Evolutionary conservation across 176 grass and related monocot species (phyloP).

Genomic region (Hyparrhenia diplandra): DNA sequence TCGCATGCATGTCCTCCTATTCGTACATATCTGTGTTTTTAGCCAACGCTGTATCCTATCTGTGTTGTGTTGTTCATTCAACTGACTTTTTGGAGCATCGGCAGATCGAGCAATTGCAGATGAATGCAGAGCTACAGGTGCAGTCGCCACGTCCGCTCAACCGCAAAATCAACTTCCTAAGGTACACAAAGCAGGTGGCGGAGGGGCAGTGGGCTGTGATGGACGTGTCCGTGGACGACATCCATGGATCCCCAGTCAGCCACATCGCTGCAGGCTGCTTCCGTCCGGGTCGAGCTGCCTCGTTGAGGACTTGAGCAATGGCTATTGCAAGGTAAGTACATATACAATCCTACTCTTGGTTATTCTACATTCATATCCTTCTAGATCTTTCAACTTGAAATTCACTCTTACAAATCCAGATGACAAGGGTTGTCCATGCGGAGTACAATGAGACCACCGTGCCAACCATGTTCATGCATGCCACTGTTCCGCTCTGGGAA

Average conservation of each 20-base stretch:
- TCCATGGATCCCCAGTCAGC: not conserved
- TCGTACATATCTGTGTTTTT: no score
- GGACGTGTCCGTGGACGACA: not conserved
- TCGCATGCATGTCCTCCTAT: not conserved
- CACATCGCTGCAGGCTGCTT: slow-evolving; percentile 7
- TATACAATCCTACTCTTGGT: no score
- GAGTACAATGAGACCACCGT: no score
- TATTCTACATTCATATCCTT: no score
- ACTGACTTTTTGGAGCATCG: not conserved
- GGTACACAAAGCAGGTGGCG: slow-evolving; percentile 26
- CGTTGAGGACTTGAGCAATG: slow-evolving; percentile 19
- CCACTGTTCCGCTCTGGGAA: no score
- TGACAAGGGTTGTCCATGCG: no score
- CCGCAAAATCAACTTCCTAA: slow-evolving; percentile 40
- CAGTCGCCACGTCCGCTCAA: slow-evolving; percentile 43
- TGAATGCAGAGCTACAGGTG: slow-evolving; percentile 52
- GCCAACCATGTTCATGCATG: no score
- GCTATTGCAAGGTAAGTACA: no score
- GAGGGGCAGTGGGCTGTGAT: no score
- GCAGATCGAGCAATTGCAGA: slow-evolving; percentile 22
- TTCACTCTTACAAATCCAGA: no score
- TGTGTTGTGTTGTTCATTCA: not conserved
- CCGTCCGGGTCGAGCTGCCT: slow-evolving; percentile 45
- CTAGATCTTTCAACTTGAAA: no score
- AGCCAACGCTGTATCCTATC: no score